Conservation (phyloP, 768 basidiomycete genomes). For the Pleurotus eryngii region DNA sequence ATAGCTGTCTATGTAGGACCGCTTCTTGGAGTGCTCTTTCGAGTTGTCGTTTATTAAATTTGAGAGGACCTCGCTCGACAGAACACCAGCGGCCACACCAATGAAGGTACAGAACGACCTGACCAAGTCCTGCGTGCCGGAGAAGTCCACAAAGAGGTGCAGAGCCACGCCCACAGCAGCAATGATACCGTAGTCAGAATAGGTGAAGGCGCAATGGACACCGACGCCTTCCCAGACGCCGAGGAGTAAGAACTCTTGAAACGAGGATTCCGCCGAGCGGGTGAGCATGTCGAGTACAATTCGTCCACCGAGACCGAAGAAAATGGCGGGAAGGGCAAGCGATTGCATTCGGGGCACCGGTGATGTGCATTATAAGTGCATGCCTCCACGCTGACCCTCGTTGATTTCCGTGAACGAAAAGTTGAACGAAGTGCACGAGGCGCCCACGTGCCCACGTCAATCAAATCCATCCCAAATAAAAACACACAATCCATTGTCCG, state of each 20-base stretch:
- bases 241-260: constrained; percentile 60
- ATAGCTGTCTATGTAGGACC: neutral
- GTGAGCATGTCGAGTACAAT: constrained; percentile 61
- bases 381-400: constrained; percentile 3
- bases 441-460: too few relatives aligned
- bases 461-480: neutral
- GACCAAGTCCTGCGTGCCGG: constrained; percentile 46
- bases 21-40: constrained; percentile 21
- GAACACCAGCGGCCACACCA: constrained; percentile 65
- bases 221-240: constrained; percentile 78
- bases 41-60: constrained; percentile 56
- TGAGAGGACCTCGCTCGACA: constrained; percentile 69
- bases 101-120: constrained; percentile 59
- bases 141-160: constrained; percentile 66
- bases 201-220: constrained; percentile 61
- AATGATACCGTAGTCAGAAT: constrained; percentile 48
- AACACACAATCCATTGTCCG: neutral
- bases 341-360: constrained; percentile 32
- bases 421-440: too few relatives aligned
- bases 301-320: constrained; percentile 73
- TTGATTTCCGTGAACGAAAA: neutral
- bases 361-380: constrained; percentile 13
- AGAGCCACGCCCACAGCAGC: constrained; percentile 55
- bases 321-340: constrained; percentile 60
- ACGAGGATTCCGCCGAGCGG: constrained; percentile 40